Percentiles rank a stretch among this genome's conserved stretches.
phyloP scores from a whole-genome alignment of 192 early-diverging fungal genomes.

The Linnemannia zychae region DNA sequence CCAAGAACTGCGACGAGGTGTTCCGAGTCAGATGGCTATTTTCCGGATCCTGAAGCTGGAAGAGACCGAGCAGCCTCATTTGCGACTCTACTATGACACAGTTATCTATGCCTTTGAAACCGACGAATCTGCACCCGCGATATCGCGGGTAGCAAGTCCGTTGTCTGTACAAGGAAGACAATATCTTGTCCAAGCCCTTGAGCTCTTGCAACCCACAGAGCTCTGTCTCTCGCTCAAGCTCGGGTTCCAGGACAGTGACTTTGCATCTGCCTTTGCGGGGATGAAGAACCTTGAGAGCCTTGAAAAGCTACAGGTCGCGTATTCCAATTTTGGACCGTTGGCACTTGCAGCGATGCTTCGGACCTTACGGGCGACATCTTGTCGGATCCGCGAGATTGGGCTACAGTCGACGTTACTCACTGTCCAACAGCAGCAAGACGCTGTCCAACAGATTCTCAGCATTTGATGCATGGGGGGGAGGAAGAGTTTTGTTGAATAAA shows the following conservation, averaged over 20 bases:
- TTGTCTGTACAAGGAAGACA: conserved; percentile 4
- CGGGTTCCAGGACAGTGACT: conserved; percentile 26
- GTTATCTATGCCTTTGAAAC: background rate
- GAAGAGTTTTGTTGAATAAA: background rate
- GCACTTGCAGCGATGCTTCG: conserved; percentile 32
- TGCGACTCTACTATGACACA: background rate
- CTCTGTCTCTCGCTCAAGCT: conserved; percentile 21
- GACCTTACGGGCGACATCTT: conserved; percentile 18
- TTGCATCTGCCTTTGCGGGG: conserved; percentile 33
- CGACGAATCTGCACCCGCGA: background rate
- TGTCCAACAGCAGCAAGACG: conserved; percentile 6
- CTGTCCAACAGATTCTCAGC: conserved; percentile 6
- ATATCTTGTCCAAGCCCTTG: conserved; percentile 21
- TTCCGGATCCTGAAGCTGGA: conserved; percentile 25
- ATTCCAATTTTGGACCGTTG: conserved; percentile 30
- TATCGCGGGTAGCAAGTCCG: background rate
- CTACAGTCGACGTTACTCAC: conserved; percentile 16
- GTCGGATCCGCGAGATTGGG: conserved; percentile 13
- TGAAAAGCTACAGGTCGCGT: conserved; percentile 19
- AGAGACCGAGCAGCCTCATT: conserved; percentile 16
- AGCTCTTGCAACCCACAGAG: conserved; percentile 19
- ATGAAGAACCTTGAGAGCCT: conserved; percentile 26
- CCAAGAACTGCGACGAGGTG: background rate
- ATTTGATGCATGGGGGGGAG: conserved; percentile 5
- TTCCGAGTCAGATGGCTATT: background rate